Percentiles rank a stretch among this genome's conserved stretches.
phyloP scores from a whole-genome alignment of 2,329 filamentous ascomycete species.

The Tolypocladium guangdongense region DNA sequence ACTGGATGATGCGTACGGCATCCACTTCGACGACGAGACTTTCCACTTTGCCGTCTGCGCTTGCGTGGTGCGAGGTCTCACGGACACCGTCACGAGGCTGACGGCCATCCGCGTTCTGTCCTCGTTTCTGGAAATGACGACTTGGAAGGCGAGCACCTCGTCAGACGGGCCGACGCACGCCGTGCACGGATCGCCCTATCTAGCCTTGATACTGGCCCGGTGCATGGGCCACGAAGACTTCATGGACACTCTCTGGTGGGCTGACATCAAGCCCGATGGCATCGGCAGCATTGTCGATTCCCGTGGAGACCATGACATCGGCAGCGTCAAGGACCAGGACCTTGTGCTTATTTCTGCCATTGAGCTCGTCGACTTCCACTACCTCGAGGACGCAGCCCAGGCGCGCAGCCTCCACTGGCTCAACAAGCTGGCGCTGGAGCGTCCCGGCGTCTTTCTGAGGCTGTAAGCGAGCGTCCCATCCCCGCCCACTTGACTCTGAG shows the following conservation, averaged over 20 bases:
- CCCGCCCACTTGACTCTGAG: background rate
- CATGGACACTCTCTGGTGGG: slow-evolving; percentile 51
- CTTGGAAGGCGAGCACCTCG: slow-evolving; percentile 5
- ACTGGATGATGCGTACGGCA: slow-evolving; percentile 54
- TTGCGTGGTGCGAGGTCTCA: slow-evolving; percentile 52
- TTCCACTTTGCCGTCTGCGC: slow-evolving; percentile 60
- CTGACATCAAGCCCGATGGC: slow-evolving; percentile 36
- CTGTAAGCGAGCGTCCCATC: slow-evolving; percentile 34
- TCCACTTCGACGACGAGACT: slow-evolving; percentile 51
- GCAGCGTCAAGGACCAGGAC: slow-evolving; percentile 47
- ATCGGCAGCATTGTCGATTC: slow-evolving; percentile 13
- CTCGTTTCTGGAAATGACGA: slow-evolving; percentile 41
- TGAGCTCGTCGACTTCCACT: slow-evolving; percentile 54
- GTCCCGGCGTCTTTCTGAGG: slow-evolving; percentile 45
- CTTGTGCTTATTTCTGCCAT: slow-evolving; percentile 53
- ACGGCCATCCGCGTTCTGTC: slow-evolving; percentile 50
- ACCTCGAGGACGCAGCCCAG: slow-evolving; percentile 52
- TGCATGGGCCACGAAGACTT: slow-evolving; percentile 47
- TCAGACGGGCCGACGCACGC: slow-evolving; percentile 5
- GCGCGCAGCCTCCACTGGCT: slow-evolving; percentile 49
- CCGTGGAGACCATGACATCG: slow-evolving; percentile 20
- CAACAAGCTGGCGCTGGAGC: slow-evolving; percentile 40
- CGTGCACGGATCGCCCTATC: slow-evolving; percentile 41
- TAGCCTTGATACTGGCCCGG: slow-evolving; percentile 47
- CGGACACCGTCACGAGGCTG: slow-evolving; percentile 48